Evolutionary conservation across 1,284 basidiomycete genomes (phyloP), one percentile per base, ranked within the genome.

Genomic region (Cutaneotrichosporon sp.): DNA sequence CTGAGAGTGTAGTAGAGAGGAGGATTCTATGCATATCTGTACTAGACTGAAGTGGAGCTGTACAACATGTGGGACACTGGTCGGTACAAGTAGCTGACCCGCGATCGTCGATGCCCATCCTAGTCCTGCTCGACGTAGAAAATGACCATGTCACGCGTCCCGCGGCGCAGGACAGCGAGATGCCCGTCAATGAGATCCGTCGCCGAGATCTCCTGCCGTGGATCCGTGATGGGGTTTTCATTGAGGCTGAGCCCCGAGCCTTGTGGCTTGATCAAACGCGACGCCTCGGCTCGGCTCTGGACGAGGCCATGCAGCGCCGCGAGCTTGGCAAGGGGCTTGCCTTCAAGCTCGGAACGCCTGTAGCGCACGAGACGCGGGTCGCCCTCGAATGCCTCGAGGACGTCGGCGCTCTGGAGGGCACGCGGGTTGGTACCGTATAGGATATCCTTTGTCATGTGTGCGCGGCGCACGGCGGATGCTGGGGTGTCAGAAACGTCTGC

Each of bases 121-220:
- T 37, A 33, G 22, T 56, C 38, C 10, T 26, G 8, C 13, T 74
- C 70, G 17, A 76, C 35, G 44, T 68, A 81, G 5, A 90, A 68
- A 43, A 91, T 79, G n/a, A 84, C 72, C 53, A 85, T 78, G 48
- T 84, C 86, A 58, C 85, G 83, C 72, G 85, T 89, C 5, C 90
- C 90, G 30, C 83, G 81, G 45, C 86, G 80, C 20, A 93, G 61
- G 52, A 93, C 80, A 10, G 80, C 81, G 7, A 92, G 66, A 37
- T 79, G 78, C 10, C 75, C 78, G 60, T 85, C 84, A 14, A 92
- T 75, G 35, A 93, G 76, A 60, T 85, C 79, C 0, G 62, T 62
- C 20, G 62, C 59, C n/a, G 67, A 57, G 17, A 89, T 61, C 33
- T 56, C 59, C 8, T 61, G 44, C 21, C 71, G 57, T 7, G 63